These are phyloP conservation scores for Ogataea paraovalis DNA, from an alignment of 805 yeast species.

Conservation along the genomic window DNA sequence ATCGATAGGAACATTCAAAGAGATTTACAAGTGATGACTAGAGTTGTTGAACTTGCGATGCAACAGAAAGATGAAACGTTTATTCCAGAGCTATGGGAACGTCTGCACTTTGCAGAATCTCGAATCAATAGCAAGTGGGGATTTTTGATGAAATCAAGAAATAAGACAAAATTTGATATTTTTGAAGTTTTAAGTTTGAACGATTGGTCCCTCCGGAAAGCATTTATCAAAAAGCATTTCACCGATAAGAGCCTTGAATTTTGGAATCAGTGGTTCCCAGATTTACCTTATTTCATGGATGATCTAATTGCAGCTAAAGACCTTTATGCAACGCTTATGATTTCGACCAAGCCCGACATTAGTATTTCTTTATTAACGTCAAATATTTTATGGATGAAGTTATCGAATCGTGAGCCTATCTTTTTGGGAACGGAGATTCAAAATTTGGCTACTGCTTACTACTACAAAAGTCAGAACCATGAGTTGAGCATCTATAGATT, in stretches of 20 bases:
- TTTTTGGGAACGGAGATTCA: constrained; percentile 20
- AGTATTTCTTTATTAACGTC: constrained; percentile 25
- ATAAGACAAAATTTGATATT: constrained; percentile 8
- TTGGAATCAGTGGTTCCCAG: constrained; percentile 29
- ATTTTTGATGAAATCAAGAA: constrained; percentile 7
- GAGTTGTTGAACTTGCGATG: constrained; percentile 21
- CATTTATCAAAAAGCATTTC: constrained; percentile 22
- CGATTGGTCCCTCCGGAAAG: constrained; percentile 8
- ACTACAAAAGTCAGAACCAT: constrained; percentile 19
- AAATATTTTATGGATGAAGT: constrained; percentile 25
- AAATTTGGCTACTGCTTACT: constrained; percentile 28
- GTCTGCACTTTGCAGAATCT: constrained; percentile 26
- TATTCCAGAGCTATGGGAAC: constrained; percentile 23
- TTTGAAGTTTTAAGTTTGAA: constrained; percentile 20
- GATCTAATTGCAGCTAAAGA: constrained; percentile 80
- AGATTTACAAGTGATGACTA: constrained; percentile 26
- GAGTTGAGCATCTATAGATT: constrained; percentile 5
- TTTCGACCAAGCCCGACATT: constrained; percentile 32
- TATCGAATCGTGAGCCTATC: constrained; percentile 16
- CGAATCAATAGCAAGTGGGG: constrained; percentile 17
- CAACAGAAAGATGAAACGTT: constrained; percentile 7
- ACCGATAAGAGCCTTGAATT: constrained; percentile 16
- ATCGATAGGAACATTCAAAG: constrained; percentile 27
- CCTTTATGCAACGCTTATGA: constrained; percentile 62
- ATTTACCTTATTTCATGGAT: constrained; percentile 71